A percentile compares a stretch with the other conserved stretches of the same genome.
These are phyloP conservation scores for Pichia manshurica DNA, from an alignment of 805 yeast species.

Conservation along the genomic window DNA sequence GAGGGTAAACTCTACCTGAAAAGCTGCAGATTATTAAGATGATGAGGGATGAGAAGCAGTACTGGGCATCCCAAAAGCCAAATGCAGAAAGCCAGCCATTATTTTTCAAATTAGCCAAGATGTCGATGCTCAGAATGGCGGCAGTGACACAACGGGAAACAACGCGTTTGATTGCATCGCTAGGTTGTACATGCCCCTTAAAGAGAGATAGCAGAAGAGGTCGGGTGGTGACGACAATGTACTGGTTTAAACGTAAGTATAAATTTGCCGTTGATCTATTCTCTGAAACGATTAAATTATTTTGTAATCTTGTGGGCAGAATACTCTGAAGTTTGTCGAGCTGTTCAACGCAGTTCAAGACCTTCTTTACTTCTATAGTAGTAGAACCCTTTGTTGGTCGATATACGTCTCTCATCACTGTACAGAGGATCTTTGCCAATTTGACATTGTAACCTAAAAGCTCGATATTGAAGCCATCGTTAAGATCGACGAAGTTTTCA, in stretches of 20 bases:
- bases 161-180: constrained; percentile 23
- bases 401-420: constrained; percentile 27
- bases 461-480: constrained; percentile 27
- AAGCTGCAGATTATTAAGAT: constrained; percentile 24
- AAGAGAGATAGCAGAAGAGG: constrained; percentile 30
- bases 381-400: constrained; percentile 18
- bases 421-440: constrained; percentile 19
- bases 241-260: constrained; percentile 29
- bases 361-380: constrained; percentile 21
- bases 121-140: constrained; percentile 12
- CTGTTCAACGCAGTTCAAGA: constrained; percentile 21
- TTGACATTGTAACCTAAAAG: constrained; percentile 22
- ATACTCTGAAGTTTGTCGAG: constrained; percentile 22
- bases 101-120: constrained; percentile 15
- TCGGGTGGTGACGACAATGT: constrained; percentile 29
- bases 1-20: constrained; percentile 19
- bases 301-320: constrained; percentile 19
- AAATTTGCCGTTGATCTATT: constrained; percentile 29
- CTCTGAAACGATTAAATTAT: constrained; percentile 16
- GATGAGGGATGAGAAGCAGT: constrained; percentile 27
- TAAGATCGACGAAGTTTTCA: constrained; percentile 18
- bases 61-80: constrained; percentile 33
- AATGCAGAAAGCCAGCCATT: constrained; percentile 29
- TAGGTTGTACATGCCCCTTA: constrained; percentile 22
- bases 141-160: constrained; percentile 27